Conservation (phyloP, 345 rosid species). For the Trapa bicornis region DNA sequence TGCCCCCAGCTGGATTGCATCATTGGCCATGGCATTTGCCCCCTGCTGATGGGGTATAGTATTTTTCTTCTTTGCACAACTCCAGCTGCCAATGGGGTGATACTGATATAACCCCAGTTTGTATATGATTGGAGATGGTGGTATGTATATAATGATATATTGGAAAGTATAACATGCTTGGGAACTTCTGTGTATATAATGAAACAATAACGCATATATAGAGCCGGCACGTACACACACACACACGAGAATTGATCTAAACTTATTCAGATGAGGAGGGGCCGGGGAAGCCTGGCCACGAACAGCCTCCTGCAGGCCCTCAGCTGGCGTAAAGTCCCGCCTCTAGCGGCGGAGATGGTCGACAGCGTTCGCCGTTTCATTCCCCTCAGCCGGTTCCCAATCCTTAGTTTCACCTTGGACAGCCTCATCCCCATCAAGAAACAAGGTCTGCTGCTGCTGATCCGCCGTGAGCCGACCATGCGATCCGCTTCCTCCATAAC, state of each 20-base stretch:
- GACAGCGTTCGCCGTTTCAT: conserved; percentile 37
- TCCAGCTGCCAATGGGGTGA: too few species aligned
- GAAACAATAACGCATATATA: background rate
- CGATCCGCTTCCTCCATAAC: conserved; percentile 28
- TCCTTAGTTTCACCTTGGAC: conserved; percentile 41
- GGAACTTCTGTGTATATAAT: background rate
- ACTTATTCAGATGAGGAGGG: conserved; percentile 12
- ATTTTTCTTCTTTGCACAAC: too few species aligned
- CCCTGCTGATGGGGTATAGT: too few species aligned
- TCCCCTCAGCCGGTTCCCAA: conserved; percentile 48
- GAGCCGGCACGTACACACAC: background rate
- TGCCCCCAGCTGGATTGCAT: too few species aligned
- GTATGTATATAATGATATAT: too few species aligned
- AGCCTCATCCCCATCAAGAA: conserved; percentile 38
- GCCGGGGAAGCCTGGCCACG: conserved; percentile 21
- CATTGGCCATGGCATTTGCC: too few species aligned
- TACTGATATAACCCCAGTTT: too few species aligned
- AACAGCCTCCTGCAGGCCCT: conserved; percentile 30
- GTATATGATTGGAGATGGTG: too few species aligned
- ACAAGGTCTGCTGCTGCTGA: conserved; percentile 10
- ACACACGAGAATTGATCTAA: background rate
- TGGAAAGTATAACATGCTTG: background rate
- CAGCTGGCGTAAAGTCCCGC: conserved; percentile 13
- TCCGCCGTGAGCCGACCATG: conserved; percentile 16
- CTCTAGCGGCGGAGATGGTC: conserved; percentile 17